Evolutionary conservation across 768 basidiomycete species (phyloP).

Genomic region (Lactarius psammicola): DNA sequence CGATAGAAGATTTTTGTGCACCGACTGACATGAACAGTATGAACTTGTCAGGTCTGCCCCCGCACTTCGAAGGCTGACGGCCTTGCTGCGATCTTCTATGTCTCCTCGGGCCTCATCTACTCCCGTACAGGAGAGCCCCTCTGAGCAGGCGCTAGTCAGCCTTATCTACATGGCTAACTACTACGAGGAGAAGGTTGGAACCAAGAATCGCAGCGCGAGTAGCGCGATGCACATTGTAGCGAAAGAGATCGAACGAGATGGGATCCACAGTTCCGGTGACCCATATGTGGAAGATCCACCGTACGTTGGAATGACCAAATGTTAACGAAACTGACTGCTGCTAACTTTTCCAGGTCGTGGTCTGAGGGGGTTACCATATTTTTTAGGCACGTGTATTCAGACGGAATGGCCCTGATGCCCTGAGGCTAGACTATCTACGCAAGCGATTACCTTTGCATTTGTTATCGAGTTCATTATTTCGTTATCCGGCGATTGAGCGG

Average conservation of each 20-base stretch:
- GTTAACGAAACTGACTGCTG: neutral
- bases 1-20: neutral
- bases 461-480: neutral
- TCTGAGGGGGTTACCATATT: constrained; percentile 24
- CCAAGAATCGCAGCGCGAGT: constrained; percentile 48
- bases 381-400: constrained; percentile 25
- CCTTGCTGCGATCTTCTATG: constrained; percentile 37
- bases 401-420: constrained; percentile 30
- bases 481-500: neutral
- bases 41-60: constrained; percentile 59
- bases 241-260: constrained; percentile 59
- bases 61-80: constrained; percentile 47
- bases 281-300: constrained; percentile 41
- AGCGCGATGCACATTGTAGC: constrained; percentile 58
- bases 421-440: constrained; percentile 6
- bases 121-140: constrained; percentile 36
- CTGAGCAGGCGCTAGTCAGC: constrained; percentile 41
- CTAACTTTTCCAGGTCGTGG: constrained; percentile 8
- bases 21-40: constrained; percentile 43
- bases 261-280: constrained; percentile 45
- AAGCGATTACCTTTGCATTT: neutral
- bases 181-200: constrained; percentile 53
- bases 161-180: constrained; percentile 47
- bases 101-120: constrained; percentile 33
- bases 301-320: constrained; percentile 41